These are phyloP conservation scores for Acanthamoeba castellanii DNA, from an alignment of 208 protist species.

Conservation along the genomic window DNA sequence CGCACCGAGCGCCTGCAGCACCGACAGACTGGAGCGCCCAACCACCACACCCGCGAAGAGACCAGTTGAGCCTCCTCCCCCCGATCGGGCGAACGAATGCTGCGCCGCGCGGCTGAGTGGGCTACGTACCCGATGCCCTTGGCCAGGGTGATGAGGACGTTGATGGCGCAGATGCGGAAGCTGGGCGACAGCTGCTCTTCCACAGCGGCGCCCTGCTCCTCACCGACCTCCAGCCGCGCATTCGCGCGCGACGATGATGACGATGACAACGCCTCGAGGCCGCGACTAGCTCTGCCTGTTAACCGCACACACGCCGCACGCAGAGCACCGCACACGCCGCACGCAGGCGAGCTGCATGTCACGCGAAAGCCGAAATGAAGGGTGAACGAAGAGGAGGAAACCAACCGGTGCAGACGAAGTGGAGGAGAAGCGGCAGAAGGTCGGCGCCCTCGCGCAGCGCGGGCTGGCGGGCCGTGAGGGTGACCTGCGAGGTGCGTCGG, in stretches of 20 bases:
- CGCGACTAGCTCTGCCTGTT: neutral
- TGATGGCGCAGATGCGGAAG: slow-evolving; percentile 55
- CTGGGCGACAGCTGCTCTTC: neutral
- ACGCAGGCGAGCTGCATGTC: neutral
- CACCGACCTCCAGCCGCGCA: neutral
- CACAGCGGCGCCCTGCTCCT: neutral
- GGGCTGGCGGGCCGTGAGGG: neutral
- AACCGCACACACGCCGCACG: neutral
- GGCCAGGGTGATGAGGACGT: slow-evolving; percentile 44
- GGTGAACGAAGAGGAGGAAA: too few species aligned
- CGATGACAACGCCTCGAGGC: neutral
- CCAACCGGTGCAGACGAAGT: neutral
- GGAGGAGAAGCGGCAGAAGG: slow-evolving; percentile 13
- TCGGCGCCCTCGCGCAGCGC: neutral
- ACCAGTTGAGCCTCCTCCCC: too few species aligned
- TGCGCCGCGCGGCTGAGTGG: neutral
- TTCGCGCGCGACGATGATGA: neutral
- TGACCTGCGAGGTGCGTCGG: neutral
- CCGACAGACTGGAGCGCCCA: neutral
- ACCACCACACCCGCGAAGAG: neutral
- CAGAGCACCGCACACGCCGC: too few species aligned
- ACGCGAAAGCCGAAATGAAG: neutral
- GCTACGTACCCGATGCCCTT: neutral
- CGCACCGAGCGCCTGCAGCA: slow-evolving; percentile 36
- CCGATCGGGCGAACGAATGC: neutral